These are phyloP conservation scores for Viola odorata DNA, from an alignment of 345 rosid species.

Conservation along the genomic window DNA sequence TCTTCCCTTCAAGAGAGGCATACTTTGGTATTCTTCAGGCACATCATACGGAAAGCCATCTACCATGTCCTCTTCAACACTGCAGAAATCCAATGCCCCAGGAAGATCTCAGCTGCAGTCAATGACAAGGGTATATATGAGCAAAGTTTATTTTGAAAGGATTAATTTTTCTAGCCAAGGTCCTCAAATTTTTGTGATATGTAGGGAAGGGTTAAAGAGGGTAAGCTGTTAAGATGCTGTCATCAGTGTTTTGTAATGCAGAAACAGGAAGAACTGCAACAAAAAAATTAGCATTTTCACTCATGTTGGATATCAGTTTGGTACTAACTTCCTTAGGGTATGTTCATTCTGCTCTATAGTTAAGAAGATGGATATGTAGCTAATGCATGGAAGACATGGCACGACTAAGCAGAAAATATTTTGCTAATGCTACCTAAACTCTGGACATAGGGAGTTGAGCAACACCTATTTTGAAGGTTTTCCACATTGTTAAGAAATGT, in stretches of 20 bases:
- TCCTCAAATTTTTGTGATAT: conserved; percentile 20
- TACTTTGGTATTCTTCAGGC: conserved; percentile 66
- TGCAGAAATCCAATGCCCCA: conserved; percentile 99
- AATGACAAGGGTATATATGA: conserved; percentile 80
- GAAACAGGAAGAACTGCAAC: background rate
- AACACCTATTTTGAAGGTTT: too few relatives aligned
- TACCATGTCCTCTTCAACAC: conserved; percentile 99
- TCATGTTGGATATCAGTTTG: background rate
- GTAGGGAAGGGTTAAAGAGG: conserved; percentile 5
- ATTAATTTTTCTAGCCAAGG: conserved; percentile 18
- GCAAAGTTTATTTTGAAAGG: conserved; percentile 40
- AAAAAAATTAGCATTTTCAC: background rate
- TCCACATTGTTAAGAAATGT: too few relatives aligned
- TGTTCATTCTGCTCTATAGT: background rate
- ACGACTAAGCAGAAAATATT: too few relatives aligned
- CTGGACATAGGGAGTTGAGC: too few relatives aligned
- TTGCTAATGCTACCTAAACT: too few relatives aligned
- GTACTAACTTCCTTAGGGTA: background rate
- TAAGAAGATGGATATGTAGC: too few relatives aligned
- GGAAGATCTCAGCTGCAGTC: conserved; percentile 99
- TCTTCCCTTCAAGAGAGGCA: conserved; percentile 97
- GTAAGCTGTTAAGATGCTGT: background rate
- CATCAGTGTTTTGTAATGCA: background rate
- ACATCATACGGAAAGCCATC: conserved; percentile 91
- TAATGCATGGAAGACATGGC: too few relatives aligned